A percentile compares a stretch with the other conserved stretches of the same genome.
phyloP scores from a whole-genome alignment of 2,329 filamentous ascomycete genomes.

The Epichloe festucae region DNA sequence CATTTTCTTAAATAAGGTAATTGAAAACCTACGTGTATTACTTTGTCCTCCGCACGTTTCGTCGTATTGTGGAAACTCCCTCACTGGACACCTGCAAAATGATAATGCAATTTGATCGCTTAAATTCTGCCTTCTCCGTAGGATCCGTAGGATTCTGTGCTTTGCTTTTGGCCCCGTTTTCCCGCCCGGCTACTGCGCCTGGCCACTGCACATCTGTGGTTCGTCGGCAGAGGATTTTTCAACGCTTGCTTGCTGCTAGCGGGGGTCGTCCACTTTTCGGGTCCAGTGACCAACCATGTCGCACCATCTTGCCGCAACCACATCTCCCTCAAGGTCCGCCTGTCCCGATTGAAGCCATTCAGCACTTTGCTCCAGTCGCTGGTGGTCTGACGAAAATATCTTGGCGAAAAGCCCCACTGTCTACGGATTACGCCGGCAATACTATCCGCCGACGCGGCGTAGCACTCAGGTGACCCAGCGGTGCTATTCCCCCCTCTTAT shows the following conservation, averaged over 20 bases:
- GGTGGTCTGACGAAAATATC: neutral
- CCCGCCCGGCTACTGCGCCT: too few species aligned
- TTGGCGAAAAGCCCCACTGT: constrained; percentile 14
- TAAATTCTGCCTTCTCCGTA: too few species aligned
- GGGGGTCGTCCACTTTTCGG: constrained; percentile 5
- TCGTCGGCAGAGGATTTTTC: neutral
- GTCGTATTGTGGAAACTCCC: neutral
- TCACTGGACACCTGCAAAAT: too few species aligned
- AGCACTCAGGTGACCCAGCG: constrained; percentile 12
- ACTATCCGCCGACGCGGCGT: constrained; percentile 16
- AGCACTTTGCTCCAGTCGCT: neutral
- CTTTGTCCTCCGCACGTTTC: too few species aligned
- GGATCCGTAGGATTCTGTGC: too few species aligned
- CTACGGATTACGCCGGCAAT: constrained; percentile 12
- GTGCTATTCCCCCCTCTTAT: constrained; percentile 5
- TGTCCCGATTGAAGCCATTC: neutral
- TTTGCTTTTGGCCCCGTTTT: too few species aligned
- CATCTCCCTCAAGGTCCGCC: constrained; percentile 5
- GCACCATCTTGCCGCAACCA: neutral
- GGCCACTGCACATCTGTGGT: neutral
- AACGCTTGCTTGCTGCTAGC: neutral
- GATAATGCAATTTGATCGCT: neutral
- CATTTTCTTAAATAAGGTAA: neutral
- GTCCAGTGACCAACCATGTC: constrained; percentile 3
- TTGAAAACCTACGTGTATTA: too few species aligned